These are phyloP conservation scores for Aspergillus incahuasiensis DNA, from an alignment of 495 filamentous ascomycete species.

Conservation along the genomic window DNA sequence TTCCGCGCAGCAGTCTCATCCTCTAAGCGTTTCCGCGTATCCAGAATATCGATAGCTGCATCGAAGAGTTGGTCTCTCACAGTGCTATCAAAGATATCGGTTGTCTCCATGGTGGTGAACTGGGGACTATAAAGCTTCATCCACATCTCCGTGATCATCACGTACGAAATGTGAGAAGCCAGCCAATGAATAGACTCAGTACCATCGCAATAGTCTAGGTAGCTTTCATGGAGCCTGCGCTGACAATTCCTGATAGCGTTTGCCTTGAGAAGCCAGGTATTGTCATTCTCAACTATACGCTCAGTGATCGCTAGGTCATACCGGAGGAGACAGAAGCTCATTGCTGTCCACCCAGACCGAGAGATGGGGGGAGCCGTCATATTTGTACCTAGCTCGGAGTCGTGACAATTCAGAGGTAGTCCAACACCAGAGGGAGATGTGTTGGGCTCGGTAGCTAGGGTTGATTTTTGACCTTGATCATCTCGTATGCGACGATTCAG, in stretches of 20 bases:
- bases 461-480: constrained; percentile 1
- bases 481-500: constrained; percentile 8
- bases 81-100: neutral
- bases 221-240: constrained; percentile 4
- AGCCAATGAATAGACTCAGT: constrained; percentile 13
- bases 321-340: constrained; percentile 11
- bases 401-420: constrained; percentile 4
- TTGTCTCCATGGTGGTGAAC: neutral
- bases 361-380: neutral
- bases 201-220: constrained; percentile 8
- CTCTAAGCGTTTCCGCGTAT: constrained; percentile 5
- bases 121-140: constrained; percentile 4
- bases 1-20: neutral
- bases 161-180: constrained; percentile 5
- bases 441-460: neutral
- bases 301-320: constrained; percentile 8
- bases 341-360: constrained; percentile 9
- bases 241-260: neutral
- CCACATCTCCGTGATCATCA: constrained; percentile 14
- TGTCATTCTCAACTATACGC: neutral
- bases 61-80: constrained; percentile 6
- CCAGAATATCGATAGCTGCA: constrained; percentile 10
- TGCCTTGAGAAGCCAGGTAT: neutral
- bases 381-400: neutral
- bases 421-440: neutral